phyloP scores from a whole-genome alignment of 2,329 filamentous ascomycete genomes.

The Huntiella savannae region DNA sequence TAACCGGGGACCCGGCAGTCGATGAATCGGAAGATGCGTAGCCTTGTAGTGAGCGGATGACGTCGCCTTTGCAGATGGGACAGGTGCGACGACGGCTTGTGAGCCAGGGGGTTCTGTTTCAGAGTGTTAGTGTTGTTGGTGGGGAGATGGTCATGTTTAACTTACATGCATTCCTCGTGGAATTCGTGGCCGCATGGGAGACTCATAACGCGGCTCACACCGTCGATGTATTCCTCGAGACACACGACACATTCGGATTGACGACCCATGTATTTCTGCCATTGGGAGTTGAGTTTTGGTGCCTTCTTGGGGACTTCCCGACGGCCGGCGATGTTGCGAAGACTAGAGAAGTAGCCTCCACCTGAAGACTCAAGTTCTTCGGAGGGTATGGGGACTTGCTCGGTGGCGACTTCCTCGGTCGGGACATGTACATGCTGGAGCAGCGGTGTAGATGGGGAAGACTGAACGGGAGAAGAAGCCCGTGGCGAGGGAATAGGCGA shows the following conservation, averaged over 20 bases:
- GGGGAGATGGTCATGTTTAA: slow-evolving; percentile 15
- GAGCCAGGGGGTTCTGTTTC: slow-evolving; percentile 71
- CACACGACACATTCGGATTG: slow-evolving; percentile 89
- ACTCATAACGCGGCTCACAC: slow-evolving; percentile 89
- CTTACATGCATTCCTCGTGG: slow-evolving; percentile 95
- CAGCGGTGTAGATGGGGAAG: slow-evolving; percentile 62
- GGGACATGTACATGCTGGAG: slow-evolving; percentile 42
- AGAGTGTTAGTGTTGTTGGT: slow-evolving; percentile 13
- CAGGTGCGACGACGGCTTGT: slow-evolving; percentile 92
- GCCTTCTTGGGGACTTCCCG: slow-evolving; percentile 24
- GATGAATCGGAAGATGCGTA: not conserved
- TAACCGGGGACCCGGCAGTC: not conserved
- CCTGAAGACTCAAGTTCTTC: slow-evolving; percentile 13
- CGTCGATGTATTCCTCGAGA: slow-evolving; percentile 87
- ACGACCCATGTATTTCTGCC: slow-evolving; percentile 47
- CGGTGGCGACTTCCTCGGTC: slow-evolving; percentile 31
- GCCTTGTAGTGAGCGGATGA: slow-evolving; percentile 48
- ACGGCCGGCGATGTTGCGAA: slow-evolving; percentile 17
- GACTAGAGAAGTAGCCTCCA: slow-evolving; percentile 2
- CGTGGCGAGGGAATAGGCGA: slow-evolving; percentile 22
- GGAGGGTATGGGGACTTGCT: slow-evolving; percentile 24
- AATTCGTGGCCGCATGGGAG: slow-evolving; percentile 95
- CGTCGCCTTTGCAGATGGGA: slow-evolving; percentile 95
- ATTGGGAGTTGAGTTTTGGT: slow-evolving; percentile 23
- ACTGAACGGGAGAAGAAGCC: slow-evolving; percentile 41